Evolutionary conservation across 441 rosid genomes (phyloP), one percentile per base, ranked within the genome.

Genomic region (Euphorbia celastroides): DNA sequence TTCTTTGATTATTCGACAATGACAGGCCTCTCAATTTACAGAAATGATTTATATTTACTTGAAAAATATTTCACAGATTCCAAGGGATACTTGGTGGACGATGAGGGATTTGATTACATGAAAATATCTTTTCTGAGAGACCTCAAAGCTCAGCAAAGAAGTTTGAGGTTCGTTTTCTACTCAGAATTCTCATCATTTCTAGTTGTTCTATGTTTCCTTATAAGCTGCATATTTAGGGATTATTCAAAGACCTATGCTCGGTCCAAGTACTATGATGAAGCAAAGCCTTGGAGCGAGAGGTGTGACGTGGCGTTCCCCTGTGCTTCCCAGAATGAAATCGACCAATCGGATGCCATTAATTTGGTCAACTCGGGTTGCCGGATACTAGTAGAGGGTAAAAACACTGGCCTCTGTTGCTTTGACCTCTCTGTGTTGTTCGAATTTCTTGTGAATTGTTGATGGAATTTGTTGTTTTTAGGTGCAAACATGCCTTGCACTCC

Each of bases 211-310:
- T 2, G 68, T 27, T 70, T 60, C 57, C 44, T 62, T 72, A 5
- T 61, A 25, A 74, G 30, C 72, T 64, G 63, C 68, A 32, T 79
- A 36, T 84, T 78, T 87, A 94, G 99, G 77, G 99, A 94, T 74
- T 94, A 94, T 78, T 88, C 98, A 38, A 94, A 94, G 87, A 88
- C 99, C n/a, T 94, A 94, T 77, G 97, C 96, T 42, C 86, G 97
- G 57, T 85, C 98, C 5, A 94, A 94, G 74, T 94, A 94, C 81
- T 92, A 83, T 75, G 99, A 94, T 73, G 98, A 90, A 75, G 87
- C 94, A 74, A 94, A 94, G 69, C 99, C 98, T 32, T 94, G 99
- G 99, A 84, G 57, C 62, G 99, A 94, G 80, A 83, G 92, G 77
- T 94, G 91, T 76, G 99, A 94, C 76, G 79, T 94, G 42, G 97